Percentiles rank a stretch among this genome's conserved stretches.
phyloP scores from a whole-genome alignment of 148 eudicot species.

The Rhododendron ferrugineum region DNA sequence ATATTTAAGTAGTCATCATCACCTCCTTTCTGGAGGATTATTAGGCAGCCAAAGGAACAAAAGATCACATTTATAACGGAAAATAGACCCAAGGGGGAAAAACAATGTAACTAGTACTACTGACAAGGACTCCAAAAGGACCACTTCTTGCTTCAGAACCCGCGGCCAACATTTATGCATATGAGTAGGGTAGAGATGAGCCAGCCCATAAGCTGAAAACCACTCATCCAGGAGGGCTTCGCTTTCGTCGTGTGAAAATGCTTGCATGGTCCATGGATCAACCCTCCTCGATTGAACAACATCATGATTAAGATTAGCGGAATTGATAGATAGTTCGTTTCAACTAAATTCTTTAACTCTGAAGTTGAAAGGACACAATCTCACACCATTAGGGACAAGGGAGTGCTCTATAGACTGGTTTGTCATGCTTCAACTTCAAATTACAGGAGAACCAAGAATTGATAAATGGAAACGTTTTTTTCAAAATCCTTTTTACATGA shows the following conservation, averaged over 20 bases:
- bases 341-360: neutral
- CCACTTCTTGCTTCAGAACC: neutral
- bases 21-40: neutral
- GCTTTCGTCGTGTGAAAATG: neutral
- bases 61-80: neutral
- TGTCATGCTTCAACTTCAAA: neutral
- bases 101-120: neutral
- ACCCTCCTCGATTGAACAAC: neutral
- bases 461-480: no score
- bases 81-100: neutral
- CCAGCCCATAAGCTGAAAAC: neutral
- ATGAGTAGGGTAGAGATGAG: neutral
- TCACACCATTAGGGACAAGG: no score
- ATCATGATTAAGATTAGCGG: neutral
- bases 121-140: neutral
- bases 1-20: neutral
- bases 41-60: neutral
- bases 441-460: neutral
- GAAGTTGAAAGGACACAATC: neutral
- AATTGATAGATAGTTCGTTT: neutral
- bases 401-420: neutral
- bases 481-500: neutral
- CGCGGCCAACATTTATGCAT: neutral
- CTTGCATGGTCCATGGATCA: neutral
- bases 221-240: neutral